Base-by-base conservation (phyloP, 2,329 filamentous ascomycete species). In the Mariannaea sp. region DNA sequence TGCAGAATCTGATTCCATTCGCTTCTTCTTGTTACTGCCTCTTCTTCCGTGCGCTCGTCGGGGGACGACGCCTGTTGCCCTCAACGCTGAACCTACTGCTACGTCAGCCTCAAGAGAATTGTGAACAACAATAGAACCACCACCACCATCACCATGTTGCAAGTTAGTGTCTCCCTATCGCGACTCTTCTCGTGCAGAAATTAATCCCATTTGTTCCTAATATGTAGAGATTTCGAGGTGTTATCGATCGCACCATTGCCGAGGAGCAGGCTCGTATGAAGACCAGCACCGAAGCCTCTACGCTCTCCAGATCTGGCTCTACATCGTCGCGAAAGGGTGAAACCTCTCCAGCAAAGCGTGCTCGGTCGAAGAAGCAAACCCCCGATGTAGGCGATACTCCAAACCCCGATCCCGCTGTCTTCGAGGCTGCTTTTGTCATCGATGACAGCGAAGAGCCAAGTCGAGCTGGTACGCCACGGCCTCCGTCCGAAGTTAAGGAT, bases 231-330 rank as follows among this genome's bases (percentile, higher is more conserved):
- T 79, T 96, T 65, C 89, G 90, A 76, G 89, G 88, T 66, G 89
- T 88, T 55, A 91, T 96, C 71, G 90, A 96, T 71, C 86, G 86
- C 65, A 88, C 88, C 66, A 94, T 97, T 67, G 89, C 91, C 66
- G 91, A 96, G 75, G 92, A 97, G 75, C 90, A 96, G 74, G 89
- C 90, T 53, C 88, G 90, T 53, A 88, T 92, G 69, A 83, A 83
- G 67, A 73, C 77, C 44, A 64, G 78, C 58, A 70, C 78, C 5
- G 76, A 78, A 46, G 73, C 80, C 64, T 66, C 73, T 52, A 65
- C 74, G 65, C 65, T 71, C 66, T 71, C 75, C 54, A 67, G 75
- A 72, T 67, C 71, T 17, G 66, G 58, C 29, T 73, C 71, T 27
- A 66, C 68, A 7, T 69, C 70, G 13, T 70, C 71, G 48, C 77